phyloP scores from a whole-genome alignment of 148 eudicot species.

The Vaccinium darrowii region DNA sequence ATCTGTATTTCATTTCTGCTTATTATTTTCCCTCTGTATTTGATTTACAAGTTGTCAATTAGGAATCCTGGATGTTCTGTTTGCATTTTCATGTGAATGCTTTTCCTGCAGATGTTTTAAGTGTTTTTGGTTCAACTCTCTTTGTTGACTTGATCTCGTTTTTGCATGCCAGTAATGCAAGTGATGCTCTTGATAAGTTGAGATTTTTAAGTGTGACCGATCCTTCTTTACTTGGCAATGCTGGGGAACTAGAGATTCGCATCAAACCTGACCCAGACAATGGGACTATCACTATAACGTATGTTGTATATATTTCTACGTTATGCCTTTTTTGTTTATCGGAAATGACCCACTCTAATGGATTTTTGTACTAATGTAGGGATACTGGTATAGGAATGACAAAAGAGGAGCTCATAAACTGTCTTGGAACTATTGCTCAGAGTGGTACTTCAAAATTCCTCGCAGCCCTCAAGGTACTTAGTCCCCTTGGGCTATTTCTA shows the following conservation, averaged over 20 bases:
- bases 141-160: conserved; percentile 13
- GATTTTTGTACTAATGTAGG: conserved; percentile 32
- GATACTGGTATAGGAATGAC: conserved; percentile 99
- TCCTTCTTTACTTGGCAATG: conserved; percentile 85
- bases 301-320: conserved; percentile 14
- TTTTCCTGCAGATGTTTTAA: background rate
- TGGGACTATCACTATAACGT: conserved; percentile 93
- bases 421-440: conserved; percentile 98
- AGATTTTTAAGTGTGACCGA: conserved; percentile 94
- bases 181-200: conserved; percentile 97
- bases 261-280: conserved; percentile 87
- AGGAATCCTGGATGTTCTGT: background rate
- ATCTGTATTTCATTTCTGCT: background rate
- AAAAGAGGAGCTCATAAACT: conserved; percentile 91
- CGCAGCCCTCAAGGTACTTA: conserved; percentile 78
- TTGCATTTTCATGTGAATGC: background rate
- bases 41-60: background rate
- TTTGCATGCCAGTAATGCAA: conserved; percentile 71
- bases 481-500: background rate
- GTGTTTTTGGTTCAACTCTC: background rate
- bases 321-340: background rate
- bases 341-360: background rate
- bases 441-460: conserved; percentile 97
- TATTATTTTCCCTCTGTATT: background rate
- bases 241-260: conserved; percentile 89